Percentiles rank a stretch among this genome's conserved stretches.
phyloP scores from a whole-genome alignment of 2,329 filamentous ascomycete genomes.

The Didymellaceae sp. region DNA sequence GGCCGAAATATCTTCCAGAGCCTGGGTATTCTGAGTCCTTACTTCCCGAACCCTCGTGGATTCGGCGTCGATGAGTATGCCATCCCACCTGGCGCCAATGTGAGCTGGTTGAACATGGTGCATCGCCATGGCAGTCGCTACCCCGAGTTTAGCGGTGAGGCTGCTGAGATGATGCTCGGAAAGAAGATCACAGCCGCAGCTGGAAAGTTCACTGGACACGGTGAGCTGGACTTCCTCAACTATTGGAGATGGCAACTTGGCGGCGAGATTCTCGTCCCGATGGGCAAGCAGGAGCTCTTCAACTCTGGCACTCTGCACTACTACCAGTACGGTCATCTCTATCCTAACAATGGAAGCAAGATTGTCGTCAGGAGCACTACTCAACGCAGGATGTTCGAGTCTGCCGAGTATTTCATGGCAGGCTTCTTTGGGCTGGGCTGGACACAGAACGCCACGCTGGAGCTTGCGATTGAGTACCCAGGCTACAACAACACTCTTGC shows the following conservation, averaged over 20 bases:
- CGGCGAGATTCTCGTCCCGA: conserved; percentile 73
- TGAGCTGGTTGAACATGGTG: conserved; percentile 74
- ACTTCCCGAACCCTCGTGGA: conserved; percentile 70
- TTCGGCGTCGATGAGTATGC: conserved; percentile 78
- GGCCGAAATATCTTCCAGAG: conserved; percentile 73
- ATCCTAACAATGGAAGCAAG: conserved; percentile 71
- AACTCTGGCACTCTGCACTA: conserved; percentile 73
- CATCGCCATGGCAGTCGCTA: conserved; percentile 77
- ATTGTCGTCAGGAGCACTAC: conserved; percentile 77
- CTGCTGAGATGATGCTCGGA: conserved; percentile 61
- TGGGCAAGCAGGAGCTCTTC: conserved; percentile 75
- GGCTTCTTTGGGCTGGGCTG: conserved; percentile 81
- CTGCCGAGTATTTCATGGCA: conserved; percentile 77
- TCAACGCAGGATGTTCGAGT: conserved; percentile 78
- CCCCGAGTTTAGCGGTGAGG: conserved; percentile 65
- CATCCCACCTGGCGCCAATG: conserved; percentile 69
- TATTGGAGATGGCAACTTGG: conserved; percentile 74
- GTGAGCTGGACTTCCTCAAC: conserved; percentile 69
- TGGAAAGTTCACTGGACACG: conserved; percentile 63
- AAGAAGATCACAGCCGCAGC: conserved; percentile 63
- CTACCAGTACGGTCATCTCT: conserved; percentile 74
- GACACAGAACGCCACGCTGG: conserved; percentile 74
- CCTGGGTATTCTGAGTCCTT: conserved; percentile 73
- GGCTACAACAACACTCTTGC: conserved; percentile 75
- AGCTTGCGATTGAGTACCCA: conserved; percentile 70